Base-by-base conservation (phyloP, 345 rosid species). In the Euphorbia lathyris region DNA sequence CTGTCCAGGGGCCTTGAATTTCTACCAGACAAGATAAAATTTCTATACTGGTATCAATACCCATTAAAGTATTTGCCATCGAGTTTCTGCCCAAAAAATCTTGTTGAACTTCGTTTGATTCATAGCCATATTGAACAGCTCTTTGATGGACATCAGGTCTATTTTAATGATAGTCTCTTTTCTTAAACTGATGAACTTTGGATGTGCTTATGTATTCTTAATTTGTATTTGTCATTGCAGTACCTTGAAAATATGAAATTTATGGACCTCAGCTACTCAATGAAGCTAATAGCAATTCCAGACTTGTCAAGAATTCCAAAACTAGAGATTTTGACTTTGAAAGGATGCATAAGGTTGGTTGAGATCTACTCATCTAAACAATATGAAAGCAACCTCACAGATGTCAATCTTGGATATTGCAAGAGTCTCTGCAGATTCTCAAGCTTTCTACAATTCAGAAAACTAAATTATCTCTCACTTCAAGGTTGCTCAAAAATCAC, bases 31-130 rank as follows among this genome's bases (percentile, higher is more conserved):
- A 50, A 57, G 63, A 63, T 68, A 6, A 50, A 51, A 14, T 25
- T 20, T 14, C 52, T 68, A 2, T 7, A 34, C 5, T 68, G 72
- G 72, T 11, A 38, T 25, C 52, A 40, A 26, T 68, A 10, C 36
- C 72, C 72, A 26, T 30, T 34, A 6, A 57, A 55, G 16, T 13
- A 20, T 55, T 68, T 68, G 52, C 72, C 72, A 32, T 22, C 11
- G 0, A 27, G 5, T 20, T 68, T 40, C 6, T n/a, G 4, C 11
- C 53, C 63, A 13, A 51, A 38, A n/a, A 68, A 68, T 55, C 63
- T 68, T 12, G 55, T 68, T 17, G 72, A 68, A 34, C 72, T 55
- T 56, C 25, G 13, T 17, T 0, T 68, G 72, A 32, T 13, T 23
- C 12, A 17, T 1, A 56, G 63, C 38, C 34, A 68, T 22, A 26